Conservation (phyloP, 1,284 basidiomycete species). For the Spongispora temasekensis region DNA sequence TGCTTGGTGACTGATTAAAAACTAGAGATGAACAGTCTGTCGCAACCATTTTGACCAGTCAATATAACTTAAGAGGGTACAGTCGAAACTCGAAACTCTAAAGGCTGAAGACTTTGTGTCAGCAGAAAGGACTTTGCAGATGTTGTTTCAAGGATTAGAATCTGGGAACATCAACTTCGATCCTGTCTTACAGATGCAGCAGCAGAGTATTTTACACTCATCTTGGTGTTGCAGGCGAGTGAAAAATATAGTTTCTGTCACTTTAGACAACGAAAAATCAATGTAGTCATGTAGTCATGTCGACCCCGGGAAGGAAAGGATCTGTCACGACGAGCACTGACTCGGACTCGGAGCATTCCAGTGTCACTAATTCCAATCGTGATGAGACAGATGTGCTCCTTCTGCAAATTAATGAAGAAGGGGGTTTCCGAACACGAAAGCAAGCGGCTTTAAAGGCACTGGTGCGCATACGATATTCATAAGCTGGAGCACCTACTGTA, state of each 20-base stretch:
- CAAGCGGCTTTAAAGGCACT: not conserved
- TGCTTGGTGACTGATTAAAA: not conserved
- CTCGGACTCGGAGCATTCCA: too few relatives aligned
- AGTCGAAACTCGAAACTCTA: not conserved
- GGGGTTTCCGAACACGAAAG: not conserved
- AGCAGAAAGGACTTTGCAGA: not conserved
- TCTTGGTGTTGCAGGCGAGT: conserved; percentile 9
- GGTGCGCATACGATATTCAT: not conserved
- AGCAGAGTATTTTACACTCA: conserved; percentile 4
- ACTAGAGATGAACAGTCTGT: conserved; percentile 1
- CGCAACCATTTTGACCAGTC: not conserved
- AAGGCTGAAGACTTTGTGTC: not conserved
- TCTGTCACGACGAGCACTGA: not conserved
- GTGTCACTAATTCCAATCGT: not conserved
- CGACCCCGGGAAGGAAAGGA: not conserved
- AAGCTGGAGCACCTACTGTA: not conserved
- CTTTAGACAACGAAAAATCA: not conserved
- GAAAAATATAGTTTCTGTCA: not conserved
- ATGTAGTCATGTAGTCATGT: not conserved
- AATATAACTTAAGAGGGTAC: too few relatives aligned
- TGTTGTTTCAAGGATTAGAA: conserved; percentile 4
- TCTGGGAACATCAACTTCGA: not conserved
- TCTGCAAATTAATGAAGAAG: not conserved
- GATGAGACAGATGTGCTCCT: not conserved
- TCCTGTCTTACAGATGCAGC: conserved; percentile 4